phyloP scores from a whole-genome alignment of 208 protist species.

The Tetramitus jugosus region DNA sequence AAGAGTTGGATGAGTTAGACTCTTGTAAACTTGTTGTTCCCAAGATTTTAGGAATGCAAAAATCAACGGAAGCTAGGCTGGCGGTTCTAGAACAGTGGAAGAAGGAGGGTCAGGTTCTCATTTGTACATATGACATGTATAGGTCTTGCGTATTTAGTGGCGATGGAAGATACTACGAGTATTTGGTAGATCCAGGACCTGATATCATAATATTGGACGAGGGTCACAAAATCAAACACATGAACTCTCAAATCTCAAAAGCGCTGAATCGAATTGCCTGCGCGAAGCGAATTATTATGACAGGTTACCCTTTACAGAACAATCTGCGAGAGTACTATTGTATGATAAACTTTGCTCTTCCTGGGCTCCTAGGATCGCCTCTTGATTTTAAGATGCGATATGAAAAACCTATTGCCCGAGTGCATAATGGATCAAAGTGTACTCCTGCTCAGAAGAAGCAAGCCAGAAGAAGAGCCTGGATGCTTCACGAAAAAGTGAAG shows the following conservation, averaged over 20 bases:
- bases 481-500: background rate
- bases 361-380: background rate
- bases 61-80: background rate
- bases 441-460: background rate
- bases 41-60: background rate
- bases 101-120: slow-evolving; percentile 50
- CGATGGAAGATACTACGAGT: background rate
- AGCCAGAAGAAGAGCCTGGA: slow-evolving; percentile 14
- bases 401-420: background rate
- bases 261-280: slow-evolving; percentile 83
- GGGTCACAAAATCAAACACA: slow-evolving; percentile 92
- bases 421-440: background rate
- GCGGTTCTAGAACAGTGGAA: background rate
- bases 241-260: slow-evolving; percentile 78
- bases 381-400: background rate
- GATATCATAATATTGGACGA: slow-evolving; percentile 85
- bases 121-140: slow-evolving; percentile 83
- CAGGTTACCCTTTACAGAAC: slow-evolving; percentile 28
- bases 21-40: too few species aligned
- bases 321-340: slow-evolving; percentile 21
- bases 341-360: slow-evolving; percentile 23
- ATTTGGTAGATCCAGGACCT: background rate
- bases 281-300: slow-evolving; percentile 82
- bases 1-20: background rate
- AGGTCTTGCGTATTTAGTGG: background rate